phyloP scores from a whole-genome alignment of 345 rosid species.

The Garcia nutans region DNA sequence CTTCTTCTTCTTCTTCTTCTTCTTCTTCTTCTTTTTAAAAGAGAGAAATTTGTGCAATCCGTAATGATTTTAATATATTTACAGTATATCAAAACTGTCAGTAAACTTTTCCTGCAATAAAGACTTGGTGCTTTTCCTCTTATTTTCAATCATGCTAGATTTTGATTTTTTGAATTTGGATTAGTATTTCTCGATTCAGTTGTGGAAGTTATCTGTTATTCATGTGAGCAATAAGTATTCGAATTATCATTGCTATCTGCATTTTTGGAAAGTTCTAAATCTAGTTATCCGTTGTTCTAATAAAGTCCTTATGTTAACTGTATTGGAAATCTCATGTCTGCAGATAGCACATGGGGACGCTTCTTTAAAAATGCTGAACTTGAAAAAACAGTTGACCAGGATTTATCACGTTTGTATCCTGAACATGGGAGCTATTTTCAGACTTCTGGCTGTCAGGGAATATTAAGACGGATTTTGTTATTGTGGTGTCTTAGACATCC shows the following conservation, averaged over 20 bases:
- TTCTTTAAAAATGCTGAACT: slow-evolving; percentile 91
- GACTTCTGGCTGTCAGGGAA: slow-evolving; percentile 94
- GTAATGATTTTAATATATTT: not conserved
- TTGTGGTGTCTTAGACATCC: slow-evolving; percentile 96
- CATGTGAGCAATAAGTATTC: not conserved
- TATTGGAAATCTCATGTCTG: slow-evolving; percentile 2
- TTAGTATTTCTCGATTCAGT: not conserved
- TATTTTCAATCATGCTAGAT: not conserved
- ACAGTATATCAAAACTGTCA: not conserved
- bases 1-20: too few species aligned
- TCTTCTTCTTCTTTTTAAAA: too few species aligned
- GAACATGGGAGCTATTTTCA: slow-evolving; percentile 94
- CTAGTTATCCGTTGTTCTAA: not conserved
- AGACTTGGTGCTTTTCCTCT: not conserved
- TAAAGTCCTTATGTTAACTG: not conserved
- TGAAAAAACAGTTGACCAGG: slow-evolving; percentile 93
- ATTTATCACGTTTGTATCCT: slow-evolving; percentile 88
- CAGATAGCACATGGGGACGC: slow-evolving; percentile 97
- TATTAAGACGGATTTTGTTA: slow-evolving; percentile 81
- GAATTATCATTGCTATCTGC: not conserved
- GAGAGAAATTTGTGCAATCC: not conserved
- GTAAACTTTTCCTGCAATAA: not conserved
- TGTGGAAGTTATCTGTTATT: not conserved
- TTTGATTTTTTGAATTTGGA: not conserved
- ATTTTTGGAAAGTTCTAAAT: not conserved